A percentile compares a stretch with the other conserved stretches of the same genome.
phyloP scores from a whole-genome alignment of 2,329 filamentous ascomycete species.

The Colletotrichum gigasporum region DNA sequence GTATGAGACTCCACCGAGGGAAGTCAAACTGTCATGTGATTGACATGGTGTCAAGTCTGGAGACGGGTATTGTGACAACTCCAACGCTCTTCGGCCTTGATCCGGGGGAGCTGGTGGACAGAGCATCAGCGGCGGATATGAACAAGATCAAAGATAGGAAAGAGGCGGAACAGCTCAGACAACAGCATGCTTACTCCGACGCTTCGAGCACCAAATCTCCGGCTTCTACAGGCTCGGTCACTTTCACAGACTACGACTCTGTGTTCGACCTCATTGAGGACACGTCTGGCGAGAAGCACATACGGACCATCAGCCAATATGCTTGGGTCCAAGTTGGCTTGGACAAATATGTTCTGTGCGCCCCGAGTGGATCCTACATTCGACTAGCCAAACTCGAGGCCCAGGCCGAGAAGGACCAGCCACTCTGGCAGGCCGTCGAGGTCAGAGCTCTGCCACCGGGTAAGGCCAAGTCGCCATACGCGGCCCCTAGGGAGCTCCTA shows the following conservation, averaged over 20 bases:
- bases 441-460: constrained; percentile 56
- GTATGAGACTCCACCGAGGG: constrained; percentile 81
- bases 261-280: constrained; percentile 92
- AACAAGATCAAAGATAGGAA: constrained; percentile 60
- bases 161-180: constrained; percentile 51
- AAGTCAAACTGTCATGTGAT: constrained; percentile 95
- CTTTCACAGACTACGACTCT: constrained; percentile 90
- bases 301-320: constrained; percentile 77
- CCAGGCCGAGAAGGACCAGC: constrained; percentile 7
- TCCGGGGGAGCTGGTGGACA: constrained; percentile 78
- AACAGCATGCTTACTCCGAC: constrained; percentile 32
- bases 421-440: constrained; percentile 55
- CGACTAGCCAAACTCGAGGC: constrained; percentile 56
- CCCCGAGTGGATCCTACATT: constrained; percentile 69
- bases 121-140: constrained; percentile 72
- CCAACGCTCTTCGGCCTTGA: constrained; percentile 95
- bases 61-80: constrained; percentile 86
- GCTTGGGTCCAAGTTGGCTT: constrained; percentile 85
- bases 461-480: constrained; percentile 67
- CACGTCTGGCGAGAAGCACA: constrained; percentile 79
- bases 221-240: constrained; percentile 59
- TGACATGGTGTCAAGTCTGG: constrained; percentile 90
- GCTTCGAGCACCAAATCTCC: neutral
- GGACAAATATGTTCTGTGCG: constrained; percentile 76
- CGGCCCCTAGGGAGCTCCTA: constrained; percentile 74